phyloP scores from a whole-genome alignment of 805 yeast species.

The Wickerhamomyces chambardii region DNA sequence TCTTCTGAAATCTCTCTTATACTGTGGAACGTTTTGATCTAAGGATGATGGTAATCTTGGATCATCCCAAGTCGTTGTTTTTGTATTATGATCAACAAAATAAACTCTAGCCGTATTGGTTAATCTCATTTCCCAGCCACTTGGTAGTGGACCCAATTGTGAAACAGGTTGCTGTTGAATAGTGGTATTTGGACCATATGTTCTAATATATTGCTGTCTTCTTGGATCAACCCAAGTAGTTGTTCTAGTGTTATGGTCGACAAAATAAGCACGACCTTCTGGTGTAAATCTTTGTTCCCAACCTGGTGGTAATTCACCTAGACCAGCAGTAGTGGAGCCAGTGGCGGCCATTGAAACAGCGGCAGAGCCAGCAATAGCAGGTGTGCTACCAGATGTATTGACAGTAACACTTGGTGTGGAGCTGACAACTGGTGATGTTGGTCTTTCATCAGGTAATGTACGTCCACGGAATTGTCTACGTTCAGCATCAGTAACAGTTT shows the following conservation, averaged over 20 bases:
- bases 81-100: slow-evolving; percentile 97
- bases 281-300: slow-evolving; percentile 99
- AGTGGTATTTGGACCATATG: slow-evolving; percentile 83
- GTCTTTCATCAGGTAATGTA: slow-evolving; percentile 66
- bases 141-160: slow-evolving; percentile 94
- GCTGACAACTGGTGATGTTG: slow-evolving; percentile 17
- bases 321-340: slow-evolving; percentile 86
- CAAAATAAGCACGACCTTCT: slow-evolving; percentile 97
- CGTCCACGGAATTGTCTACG: slow-evolving; percentile 87
- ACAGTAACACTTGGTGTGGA: slow-evolving; percentile 30
- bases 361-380: slow-evolving; percentile 42
- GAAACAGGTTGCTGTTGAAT: slow-evolving; percentile 97
- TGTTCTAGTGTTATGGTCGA: slow-evolving; percentile 98
- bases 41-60: slow-evolving; percentile 96
- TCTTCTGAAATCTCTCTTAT: slow-evolving; percentile 97
- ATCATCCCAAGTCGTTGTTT: slow-evolving; percentile 99
- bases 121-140: slow-evolving; percentile 99
- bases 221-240: slow-evolving; percentile 99
- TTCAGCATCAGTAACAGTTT: slow-evolving; percentile 72
- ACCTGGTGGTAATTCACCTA: slow-evolving; percentile 96
- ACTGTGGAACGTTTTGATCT: slow-evolving; percentile 98
- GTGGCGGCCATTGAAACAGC: slow-evolving; percentile 60
- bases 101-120: slow-evolving; percentile 98
- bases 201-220: slow-evolving; percentile 95
- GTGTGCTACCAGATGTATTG: slow-evolving; percentile 35